Conservation (phyloP, 306 rosid species). For the Acacia acuminata region DNA sequence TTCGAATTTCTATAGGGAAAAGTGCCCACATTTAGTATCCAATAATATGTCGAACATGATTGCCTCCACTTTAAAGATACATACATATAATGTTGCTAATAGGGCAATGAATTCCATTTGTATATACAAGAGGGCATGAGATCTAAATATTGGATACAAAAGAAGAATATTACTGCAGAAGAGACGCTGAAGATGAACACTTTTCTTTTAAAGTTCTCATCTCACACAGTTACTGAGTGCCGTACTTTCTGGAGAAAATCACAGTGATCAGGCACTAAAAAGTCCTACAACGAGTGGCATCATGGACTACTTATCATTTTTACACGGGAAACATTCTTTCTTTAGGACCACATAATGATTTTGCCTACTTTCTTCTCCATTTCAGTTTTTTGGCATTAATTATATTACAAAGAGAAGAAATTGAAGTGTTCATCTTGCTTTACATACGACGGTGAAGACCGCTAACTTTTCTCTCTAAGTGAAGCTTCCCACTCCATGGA, state of each 20-base stretch:
- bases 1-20: too few species aligned
- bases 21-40: too few species aligned
- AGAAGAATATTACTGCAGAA: background rate
- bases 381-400: background rate
- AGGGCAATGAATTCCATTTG: background rate
- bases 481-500: conserved; percentile 83
- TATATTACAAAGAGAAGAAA: background rate
- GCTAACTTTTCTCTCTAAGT: conserved; percentile 63
- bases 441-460: conserved; percentile 62
- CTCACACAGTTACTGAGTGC: too few species aligned
- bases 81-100: background rate
- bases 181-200: background rate
- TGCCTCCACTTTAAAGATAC: too few species aligned
- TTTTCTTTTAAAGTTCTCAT: background rate
- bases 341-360: too few species aligned
- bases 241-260: too few species aligned
- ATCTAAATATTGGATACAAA: too few species aligned
- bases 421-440: conserved; percentile 58
- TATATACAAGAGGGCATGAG: background rate
- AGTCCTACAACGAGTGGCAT: too few species aligned
- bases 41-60: too few species aligned
- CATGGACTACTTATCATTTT: too few species aligned
- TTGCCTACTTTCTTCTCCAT: background rate
- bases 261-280: too few species aligned
- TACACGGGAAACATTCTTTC: too few species aligned